Percentiles rank a stretch among this genome's conserved stretches.
Conservation (phyloP, 257 asterid genomes). For the Fraxinus quadrangulata region DNA sequence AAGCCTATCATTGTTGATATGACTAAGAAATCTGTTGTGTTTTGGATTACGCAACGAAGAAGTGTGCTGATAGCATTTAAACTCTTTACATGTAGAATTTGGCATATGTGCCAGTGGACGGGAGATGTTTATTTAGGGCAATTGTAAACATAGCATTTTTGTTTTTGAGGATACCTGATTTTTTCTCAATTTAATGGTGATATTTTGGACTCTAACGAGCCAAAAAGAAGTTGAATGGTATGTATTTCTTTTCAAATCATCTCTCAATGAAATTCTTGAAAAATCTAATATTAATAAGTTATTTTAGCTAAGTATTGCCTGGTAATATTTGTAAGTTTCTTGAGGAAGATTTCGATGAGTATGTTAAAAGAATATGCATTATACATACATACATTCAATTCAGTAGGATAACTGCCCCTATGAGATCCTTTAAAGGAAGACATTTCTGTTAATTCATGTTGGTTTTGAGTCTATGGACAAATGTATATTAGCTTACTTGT, state of each 20-base stretch:
- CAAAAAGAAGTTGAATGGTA: constrained; percentile 84
- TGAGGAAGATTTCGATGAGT: constrained; percentile 80
- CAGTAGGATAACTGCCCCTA: too few species aligned
- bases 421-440: too few species aligned
- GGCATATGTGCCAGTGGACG: background rate
- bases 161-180: background rate
- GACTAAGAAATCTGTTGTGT: constrained; percentile 80
- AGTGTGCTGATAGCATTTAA: constrained; percentile 95
- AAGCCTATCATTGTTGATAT: constrained; percentile 83
- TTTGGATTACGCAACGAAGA: constrained; percentile 94
- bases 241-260: background rate
- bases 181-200: constrained; percentile 9
- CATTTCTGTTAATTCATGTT: too few species aligned
- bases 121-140: too few species aligned
- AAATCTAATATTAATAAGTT: background rate
- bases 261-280: too few species aligned
- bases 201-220: constrained; percentile 61
- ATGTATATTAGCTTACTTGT: too few species aligned
- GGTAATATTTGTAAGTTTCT: constrained; percentile 46
- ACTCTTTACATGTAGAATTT: constrained; percentile 78
- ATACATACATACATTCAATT: too few species aligned
- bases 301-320: constrained; percentile 6
- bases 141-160: background rate
- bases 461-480: too few species aligned
- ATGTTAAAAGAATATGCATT: constrained; percentile 36